phyloP scores from a whole-genome alignment of 2,329 filamentous ascomycete species.

The Neurospora crassa region DNA sequence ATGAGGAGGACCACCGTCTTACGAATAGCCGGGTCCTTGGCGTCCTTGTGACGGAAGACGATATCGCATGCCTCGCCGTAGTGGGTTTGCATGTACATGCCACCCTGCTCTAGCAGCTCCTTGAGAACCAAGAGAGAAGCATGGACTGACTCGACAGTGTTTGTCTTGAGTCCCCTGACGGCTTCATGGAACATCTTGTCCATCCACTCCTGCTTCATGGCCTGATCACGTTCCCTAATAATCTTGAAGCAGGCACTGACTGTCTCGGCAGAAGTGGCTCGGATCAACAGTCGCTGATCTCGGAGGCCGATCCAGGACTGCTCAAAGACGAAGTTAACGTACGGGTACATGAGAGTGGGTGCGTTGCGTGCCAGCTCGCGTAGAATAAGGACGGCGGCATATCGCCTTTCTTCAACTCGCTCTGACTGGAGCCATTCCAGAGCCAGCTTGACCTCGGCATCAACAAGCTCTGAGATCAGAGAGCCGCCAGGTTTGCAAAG shows the following conservation, averaged over 20 bases:
- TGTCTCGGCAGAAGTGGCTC: conserved; percentile 83
- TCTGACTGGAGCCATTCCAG: conserved; percentile 96
- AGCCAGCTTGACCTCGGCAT: conserved; percentile 92
- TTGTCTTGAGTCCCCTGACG: conserved; percentile 66
- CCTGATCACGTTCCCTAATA: conserved; percentile 82
- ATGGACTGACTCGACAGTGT: conserved; percentile 80
- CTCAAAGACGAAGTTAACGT: conserved; percentile 90
- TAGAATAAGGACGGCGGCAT: conserved; percentile 84
- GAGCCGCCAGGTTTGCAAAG: conserved; percentile 88
- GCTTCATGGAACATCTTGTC: conserved; percentile 83
- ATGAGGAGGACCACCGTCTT: conserved; percentile 87
- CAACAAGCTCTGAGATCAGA: conserved; percentile 88
- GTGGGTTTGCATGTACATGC: conserved; percentile 98
- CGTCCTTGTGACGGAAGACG: conserved; percentile 85
- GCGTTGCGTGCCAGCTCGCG: conserved; percentile 87
- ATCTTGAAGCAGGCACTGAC: conserved; percentile 95
- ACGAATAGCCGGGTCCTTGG: conserved; percentile 77
- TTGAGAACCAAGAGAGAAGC: conserved; percentile 90
- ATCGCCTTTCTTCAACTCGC: conserved; percentile 82
- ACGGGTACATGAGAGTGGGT: conserved; percentile 89
- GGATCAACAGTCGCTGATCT: conserved; percentile 82
- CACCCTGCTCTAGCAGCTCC: conserved; percentile 85
- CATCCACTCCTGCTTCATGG: conserved; percentile 82
- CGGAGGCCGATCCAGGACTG: conserved; percentile 92
- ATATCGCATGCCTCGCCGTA: conserved; percentile 91